Evolutionary conservation across 2,329 filamentous ascomycete genomes (phyloP).

Genomic region (Pseudogymnoascus sp.): DNA sequence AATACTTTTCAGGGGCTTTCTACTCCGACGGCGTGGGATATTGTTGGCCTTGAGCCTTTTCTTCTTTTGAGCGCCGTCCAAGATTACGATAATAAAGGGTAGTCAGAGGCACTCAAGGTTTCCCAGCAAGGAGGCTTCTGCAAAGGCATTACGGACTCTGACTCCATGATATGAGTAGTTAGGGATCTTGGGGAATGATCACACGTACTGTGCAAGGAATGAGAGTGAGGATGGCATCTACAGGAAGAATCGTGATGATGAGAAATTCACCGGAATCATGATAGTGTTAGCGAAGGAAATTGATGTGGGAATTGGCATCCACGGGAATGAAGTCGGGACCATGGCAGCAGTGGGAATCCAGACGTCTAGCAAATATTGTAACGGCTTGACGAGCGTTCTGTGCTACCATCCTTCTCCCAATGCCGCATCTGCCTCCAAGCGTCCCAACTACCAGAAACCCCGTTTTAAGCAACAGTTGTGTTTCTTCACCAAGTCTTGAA

Average conservation of each 20-base stretch:
- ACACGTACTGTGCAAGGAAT: neutral
- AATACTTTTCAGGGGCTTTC: neutral
- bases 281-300: neutral
- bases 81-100: neutral
- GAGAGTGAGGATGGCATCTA: neutral
- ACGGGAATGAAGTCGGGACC: neutral
- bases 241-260: neutral
- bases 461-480: neutral
- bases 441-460: neutral
- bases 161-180: neutral
- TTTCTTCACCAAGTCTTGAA: neutral
- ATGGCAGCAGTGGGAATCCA: neutral
- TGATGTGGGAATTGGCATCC: neutral
- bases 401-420: neutral
- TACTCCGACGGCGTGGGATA: neutral
- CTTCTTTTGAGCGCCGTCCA: neutral
- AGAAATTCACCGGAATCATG: neutral
- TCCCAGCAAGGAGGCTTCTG: neutral
- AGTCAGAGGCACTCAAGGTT: neutral
- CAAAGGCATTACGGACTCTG: neutral
- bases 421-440: neutral
- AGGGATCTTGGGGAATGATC: neutral
- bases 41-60: neutral
- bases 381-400: neutral
- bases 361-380: neutral